phyloP scores from a whole-genome alignment of 2,329 filamentous ascomycete genomes.

The Tricladium varicosporioides region DNA sequence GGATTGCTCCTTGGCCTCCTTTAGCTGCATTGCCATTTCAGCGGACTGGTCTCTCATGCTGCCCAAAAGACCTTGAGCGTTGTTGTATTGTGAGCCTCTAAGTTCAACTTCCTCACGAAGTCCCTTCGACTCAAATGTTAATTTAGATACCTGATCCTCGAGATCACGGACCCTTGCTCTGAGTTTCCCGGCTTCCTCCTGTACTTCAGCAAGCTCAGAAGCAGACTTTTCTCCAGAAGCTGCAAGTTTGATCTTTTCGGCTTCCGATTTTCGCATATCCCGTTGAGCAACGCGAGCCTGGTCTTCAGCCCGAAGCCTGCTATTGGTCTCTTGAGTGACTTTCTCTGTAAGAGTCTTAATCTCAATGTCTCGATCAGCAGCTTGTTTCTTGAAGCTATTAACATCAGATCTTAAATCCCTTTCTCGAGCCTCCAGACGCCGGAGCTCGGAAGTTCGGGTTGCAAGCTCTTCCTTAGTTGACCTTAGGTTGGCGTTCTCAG shows the following conservation, averaged over 20 bases:
- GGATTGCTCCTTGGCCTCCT: constrained; percentile 77
- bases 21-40: constrained; percentile 87
- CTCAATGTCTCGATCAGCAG: constrained; percentile 73
- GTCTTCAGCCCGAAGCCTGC: constrained; percentile 74
- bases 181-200: constrained; percentile 70
- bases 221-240: constrained; percentile 70
- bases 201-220: constrained; percentile 67
- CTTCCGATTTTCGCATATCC: constrained; percentile 75
- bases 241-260: constrained; percentile 73
- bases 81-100: constrained; percentile 81
- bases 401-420: constrained; percentile 78
- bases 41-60: constrained; percentile 92
- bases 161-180: constrained; percentile 62
- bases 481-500: constrained; percentile 75
- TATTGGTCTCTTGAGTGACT: constrained; percentile 70
- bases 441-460: constrained; percentile 59
- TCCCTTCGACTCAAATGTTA: constrained; percentile 65
- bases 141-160: constrained; percentile 68
- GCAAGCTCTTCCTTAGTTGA: constrained; percentile 71
- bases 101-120: constrained; percentile 79
- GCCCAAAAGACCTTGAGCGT: constrained; percentile 78
- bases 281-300: constrained; percentile 70
- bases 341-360: constrained; percentile 77
- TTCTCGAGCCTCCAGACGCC: constrained; percentile 76
- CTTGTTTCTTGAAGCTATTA: constrained; percentile 64